Evolutionary conservation across 2,329 filamentous ascomycete genomes (phyloP), one percentile per base, ranked within the genome.

Genomic region (Fusarium sp.): DNA sequence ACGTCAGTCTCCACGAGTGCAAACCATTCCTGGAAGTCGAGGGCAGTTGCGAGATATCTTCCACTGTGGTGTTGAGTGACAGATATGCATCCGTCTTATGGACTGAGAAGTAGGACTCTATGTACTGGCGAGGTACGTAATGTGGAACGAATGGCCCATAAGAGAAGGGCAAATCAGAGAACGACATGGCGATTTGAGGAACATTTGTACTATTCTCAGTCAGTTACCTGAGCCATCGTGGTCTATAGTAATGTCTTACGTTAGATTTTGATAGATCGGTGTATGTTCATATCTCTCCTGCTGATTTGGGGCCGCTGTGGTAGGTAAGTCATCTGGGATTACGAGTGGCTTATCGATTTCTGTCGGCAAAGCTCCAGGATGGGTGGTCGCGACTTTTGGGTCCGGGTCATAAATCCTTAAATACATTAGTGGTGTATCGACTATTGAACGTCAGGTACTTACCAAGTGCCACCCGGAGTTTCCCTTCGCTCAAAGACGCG

Each of bases 71-170:
- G 37, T 83, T 84, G 14, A 88, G 77, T 0, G 79, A 79, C 0
- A 89, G 74, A 4, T 83, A 75, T 0, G 69, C 54, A 63, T 89
- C 86, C 0, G 80, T 81, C 43, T 80, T 77, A 63, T 88, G 85
- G 1, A 74, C 61, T 0, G 86, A 83, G 65, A 88, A 86, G 66
- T 89, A 88, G 31, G 82, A 83, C 58, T 87, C 83, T 4, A 89
- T 80, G 58, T 88, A 88, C 67, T 88, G 85, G 4, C 83, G 81
- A 0, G 87, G 83, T 1, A 89, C 76, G 63, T 84, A 81, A 69
- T 88, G 86, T 0, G 86, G 86, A 14, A 82, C 83, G 69, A 88
- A 88, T 0, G 86, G 85, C 0, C 85, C 86, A 58, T 88, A 87
- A 0, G 86, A 77, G 65, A 88, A 88, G 1, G 79, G 79, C 2